Percentiles rank a stretch among this genome's conserved stretches.
Evolutionary conservation across 192 early-diverging fungal species (phyloP).

Genomic region (Piromyces finnis): DNA sequence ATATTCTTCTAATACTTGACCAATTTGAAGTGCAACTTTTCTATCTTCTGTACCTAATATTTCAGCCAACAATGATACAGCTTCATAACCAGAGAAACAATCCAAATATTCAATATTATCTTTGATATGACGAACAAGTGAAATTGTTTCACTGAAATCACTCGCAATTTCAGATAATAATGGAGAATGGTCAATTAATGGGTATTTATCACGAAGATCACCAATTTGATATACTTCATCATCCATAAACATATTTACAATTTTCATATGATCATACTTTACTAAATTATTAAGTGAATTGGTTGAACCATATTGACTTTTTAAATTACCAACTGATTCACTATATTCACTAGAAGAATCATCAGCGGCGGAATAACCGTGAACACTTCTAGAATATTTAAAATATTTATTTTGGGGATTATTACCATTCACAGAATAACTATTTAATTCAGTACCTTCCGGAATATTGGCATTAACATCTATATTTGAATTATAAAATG

Average conservation of each 20-base stretch:
- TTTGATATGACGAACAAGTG: conserved; percentile 41
- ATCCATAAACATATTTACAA: neutral
- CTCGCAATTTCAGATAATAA: conserved; percentile 51
- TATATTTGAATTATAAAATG: neutral
- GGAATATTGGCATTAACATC: neutral
- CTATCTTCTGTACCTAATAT: conserved; percentile 72
- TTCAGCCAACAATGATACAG: conserved; percentile 65
- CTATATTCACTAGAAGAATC: neutral
- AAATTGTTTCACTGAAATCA: conserved; percentile 35
- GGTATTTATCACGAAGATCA: neutral
- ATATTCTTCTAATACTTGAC: conserved; percentile 79
- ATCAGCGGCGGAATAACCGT: neutral
- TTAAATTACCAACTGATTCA: neutral
- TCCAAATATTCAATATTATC: conserved; percentile 68
- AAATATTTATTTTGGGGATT: neutral
- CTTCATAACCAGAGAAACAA: conserved; percentile 73
- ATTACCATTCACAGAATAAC: neutral
- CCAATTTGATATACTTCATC: neutral
- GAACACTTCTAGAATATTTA: neutral
- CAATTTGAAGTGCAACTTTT: conserved; percentile 68
- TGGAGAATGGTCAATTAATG: conserved; percentile 29
- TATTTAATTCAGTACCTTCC: neutral
- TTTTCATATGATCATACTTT: neutral
- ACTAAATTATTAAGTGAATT: neutral
- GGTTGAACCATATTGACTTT: neutral